Evolutionary conservation across 352 stramenopile species (phyloP), one percentile per base, ranked within the genome.

Genomic region (Pythium folliculosum): DNA sequence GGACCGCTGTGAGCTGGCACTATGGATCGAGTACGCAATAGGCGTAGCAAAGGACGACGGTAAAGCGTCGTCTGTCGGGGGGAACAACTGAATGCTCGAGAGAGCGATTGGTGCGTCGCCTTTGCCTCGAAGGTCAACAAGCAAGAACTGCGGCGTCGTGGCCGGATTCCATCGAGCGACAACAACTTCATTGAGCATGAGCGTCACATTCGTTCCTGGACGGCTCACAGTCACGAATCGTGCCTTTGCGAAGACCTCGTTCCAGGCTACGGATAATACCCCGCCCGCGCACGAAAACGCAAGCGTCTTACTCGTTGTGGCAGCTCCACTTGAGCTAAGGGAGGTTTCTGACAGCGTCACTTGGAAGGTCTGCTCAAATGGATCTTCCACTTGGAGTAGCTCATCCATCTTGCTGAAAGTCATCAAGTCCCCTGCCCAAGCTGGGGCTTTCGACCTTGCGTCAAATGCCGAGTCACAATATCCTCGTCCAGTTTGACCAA

Each of bases 161-260:
- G 72, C 70, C 38, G 83, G 77, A 35, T 91, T 91, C 83, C 83
- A 91, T 13, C 80, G 71, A 7, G 69, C 59, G 32, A 91, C 78
- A 44, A 88, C 71, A 2, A 91, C 80, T 70, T 91, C 83, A 23
- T 89, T 89, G 30, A 91, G 72, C 83, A 91, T 91, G 21, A 91
- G 65, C 2, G 48, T n/a, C 0, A 80, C 65, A 0, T 68, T 67
- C 0, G 27, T 17, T 1, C 77, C 78, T 22, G 53, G 63, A 17
- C 78, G 86, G 9, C 69, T 61, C 0, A 91, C 73, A 0, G 76
- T 84, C 25, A 90, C 76, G 59, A 81, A 91, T 5, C 77, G 70
- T 37, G 69, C 81, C 53, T 63, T 78, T 1, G 72, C 65, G 58
- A 86, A 88, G 0, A 78, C 65, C 5, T 76, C 53, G 0, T 32